Percentiles rank a stretch among this genome's conserved stretches.
Evolutionary conservation across 805 yeast genomes (phyloP).

Genomic region (Tetrapisispora pingtungensis): DNA sequence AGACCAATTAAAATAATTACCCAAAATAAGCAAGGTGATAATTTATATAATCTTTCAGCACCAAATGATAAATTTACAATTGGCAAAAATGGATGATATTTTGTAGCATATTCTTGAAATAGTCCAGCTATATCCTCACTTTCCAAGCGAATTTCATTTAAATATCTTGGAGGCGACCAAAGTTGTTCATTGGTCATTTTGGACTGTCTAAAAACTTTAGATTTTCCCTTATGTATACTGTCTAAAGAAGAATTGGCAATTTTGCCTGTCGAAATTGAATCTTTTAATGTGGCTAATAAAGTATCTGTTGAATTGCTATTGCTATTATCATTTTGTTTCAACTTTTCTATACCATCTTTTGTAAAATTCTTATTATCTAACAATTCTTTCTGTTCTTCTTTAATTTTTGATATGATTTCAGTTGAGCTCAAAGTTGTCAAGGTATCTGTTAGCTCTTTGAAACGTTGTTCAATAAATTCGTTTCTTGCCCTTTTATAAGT

Average conservation of each 20-base stretch:
- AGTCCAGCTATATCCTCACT: constrained; percentile 49
- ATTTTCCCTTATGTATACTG: background rate
- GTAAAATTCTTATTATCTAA: constrained; percentile 25
- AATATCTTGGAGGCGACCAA: constrained; percentile 53
- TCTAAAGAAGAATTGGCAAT: background rate
- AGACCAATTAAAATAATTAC: constrained; percentile 78
- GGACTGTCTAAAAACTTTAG: background rate
- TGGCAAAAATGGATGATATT: constrained; percentile 80
- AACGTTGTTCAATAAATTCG: constrained; percentile 74
- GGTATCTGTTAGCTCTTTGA: constrained; percentile 53
- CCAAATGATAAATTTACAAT: constrained; percentile 76
- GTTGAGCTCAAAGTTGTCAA: constrained; percentile 30
- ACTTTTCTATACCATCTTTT: constrained; percentile 14
- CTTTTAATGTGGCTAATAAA: background rate
- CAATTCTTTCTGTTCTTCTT: constrained; percentile 18
- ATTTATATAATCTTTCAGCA: constrained; percentile 65
- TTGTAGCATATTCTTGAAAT: constrained; percentile 58
- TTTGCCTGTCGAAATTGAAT: background rate
- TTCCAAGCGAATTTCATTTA: constrained; percentile 57
- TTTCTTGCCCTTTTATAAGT: constrained; percentile 80
- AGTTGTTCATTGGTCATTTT: constrained; percentile 30
- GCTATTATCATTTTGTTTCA: background rate
- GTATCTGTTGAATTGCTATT: background rate
- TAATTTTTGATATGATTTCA: constrained; percentile 22
- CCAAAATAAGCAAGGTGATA: constrained; percentile 91